Percentiles rank a stretch among this genome's conserved stretches.
These are phyloP conservation scores for Irineochytrium annulatum DNA, from an alignment of 192 early-diverging fungal genomes.

Conservation along the genomic window DNA sequence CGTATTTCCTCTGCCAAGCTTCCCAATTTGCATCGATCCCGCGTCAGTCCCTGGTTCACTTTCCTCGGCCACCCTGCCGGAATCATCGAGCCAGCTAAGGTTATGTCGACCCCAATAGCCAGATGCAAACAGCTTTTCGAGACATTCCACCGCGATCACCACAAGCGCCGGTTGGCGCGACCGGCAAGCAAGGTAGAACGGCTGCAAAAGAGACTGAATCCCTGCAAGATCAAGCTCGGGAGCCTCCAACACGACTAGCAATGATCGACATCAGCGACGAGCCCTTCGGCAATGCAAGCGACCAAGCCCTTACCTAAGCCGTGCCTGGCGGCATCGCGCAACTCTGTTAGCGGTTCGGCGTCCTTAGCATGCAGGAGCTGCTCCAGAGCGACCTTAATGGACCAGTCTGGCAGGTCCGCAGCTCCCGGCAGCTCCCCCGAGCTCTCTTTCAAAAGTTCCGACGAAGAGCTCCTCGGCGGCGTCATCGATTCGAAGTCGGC, in stretches of 20 bases:
- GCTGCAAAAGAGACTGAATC: conserved; percentile 53
- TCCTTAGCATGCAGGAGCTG: conserved; percentile 43
- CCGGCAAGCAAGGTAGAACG: conserved; percentile 69
- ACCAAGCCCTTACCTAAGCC: conserved; percentile 26
- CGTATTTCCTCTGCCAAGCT: conserved; percentile 22
- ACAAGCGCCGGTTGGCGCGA: conserved; percentile 57
- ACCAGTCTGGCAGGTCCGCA: conserved; percentile 41
- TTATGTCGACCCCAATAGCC: conserved; percentile 49
- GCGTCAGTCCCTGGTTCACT: too few species aligned
- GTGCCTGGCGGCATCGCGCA: conserved; percentile 37
- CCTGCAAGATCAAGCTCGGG: conserved; percentile 17
- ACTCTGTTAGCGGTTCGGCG: conserved; percentile 32
- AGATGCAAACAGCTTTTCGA: conserved; percentile 66
- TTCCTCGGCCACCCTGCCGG: neutral
- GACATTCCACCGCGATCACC: conserved; percentile 71
- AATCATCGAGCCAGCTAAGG: conserved; percentile 5
- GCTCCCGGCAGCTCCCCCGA: too few species aligned
- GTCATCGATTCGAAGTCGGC: too few species aligned
- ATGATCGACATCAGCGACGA: neutral
- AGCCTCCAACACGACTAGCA: conserved; percentile 12
- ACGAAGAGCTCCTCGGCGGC: too few species aligned
- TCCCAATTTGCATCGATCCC: too few species aligned
- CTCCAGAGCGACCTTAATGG: conserved; percentile 48
- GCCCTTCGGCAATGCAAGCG: too few species aligned
- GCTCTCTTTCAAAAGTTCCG: too few species aligned